These are phyloP conservation scores for Chaetomium strumarium DNA, from an alignment of 2,329 filamentous ascomycete genomes.

Conservation along the genomic window DNA sequence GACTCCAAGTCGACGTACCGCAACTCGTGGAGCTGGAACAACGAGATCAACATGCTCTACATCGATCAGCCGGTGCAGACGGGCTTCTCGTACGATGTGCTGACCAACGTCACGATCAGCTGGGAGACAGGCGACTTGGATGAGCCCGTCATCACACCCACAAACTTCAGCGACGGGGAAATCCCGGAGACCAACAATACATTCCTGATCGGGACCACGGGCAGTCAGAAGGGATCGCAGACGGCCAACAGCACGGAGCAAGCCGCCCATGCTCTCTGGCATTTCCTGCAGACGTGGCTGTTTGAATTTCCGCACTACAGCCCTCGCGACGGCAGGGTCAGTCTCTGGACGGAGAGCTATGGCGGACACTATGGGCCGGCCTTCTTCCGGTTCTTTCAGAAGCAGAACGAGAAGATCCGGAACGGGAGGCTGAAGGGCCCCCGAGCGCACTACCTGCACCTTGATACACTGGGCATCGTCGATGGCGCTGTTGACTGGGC, in stretches of 20 bases:
- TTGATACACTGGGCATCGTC: conserved; percentile 7
- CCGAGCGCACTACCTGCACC: not conserved
- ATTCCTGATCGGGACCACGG: not conserved
- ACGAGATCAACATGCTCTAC: conserved; percentile 45
- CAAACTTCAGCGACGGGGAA: not conserved
- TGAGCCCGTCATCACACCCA: not conserved
- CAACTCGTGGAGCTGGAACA: conserved; percentile 53
- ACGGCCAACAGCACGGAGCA: conserved; percentile 4
- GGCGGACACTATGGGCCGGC: not conserved
- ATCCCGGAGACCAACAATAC: conserved; percentile 3
- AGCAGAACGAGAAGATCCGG: conserved; percentile 6
- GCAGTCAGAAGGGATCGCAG: not conserved
- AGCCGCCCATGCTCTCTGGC: conserved; percentile 3
- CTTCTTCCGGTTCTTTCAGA: conserved; percentile 4
- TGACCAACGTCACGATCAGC: conserved; percentile 1
- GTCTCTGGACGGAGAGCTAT: conserved; percentile 9
- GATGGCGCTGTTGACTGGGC: conserved; percentile 3
- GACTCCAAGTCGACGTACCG: conserved; percentile 40
- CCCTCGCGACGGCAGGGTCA: not conserved
- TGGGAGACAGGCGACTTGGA: not conserved
- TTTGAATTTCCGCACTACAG: conserved; percentile 4
- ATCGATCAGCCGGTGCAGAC: conserved; percentile 40
- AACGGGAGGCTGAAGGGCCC: not conserved
- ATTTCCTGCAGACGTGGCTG: conserved; percentile 5
- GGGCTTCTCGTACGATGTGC: conserved; percentile 7